Evolutionary conservation across 805 yeast genomes (phyloP), one percentile per base, ranked within the genome.

Genomic region (Lipomyces starkeyi): DNA sequence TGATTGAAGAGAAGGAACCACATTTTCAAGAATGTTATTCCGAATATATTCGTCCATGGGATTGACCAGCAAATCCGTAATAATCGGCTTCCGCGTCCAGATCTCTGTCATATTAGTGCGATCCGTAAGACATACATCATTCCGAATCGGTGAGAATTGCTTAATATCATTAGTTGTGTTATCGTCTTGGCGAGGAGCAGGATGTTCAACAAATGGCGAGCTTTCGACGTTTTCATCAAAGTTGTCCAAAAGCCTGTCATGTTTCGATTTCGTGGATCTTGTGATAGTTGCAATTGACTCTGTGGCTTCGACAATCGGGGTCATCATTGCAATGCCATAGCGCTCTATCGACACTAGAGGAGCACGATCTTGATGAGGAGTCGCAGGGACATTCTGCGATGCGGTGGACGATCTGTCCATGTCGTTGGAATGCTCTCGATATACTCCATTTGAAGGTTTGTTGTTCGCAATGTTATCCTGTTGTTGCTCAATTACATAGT

Each of bases 21-120:
- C 68, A 1, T 76, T 77, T 13, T 77, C 70, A 20, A 88, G 68
- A 8, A 87, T 76, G 5, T 76, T 71, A 6, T 70, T 73, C 68
- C 85, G 80, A 29, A 86, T 69, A 0, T 71, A 71, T 3, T 76
- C 75, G 74, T 84, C 86, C 56, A 84, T 78, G 2, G 93, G 89
- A 59, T 83, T n/a, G 74, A 76, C 47, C 76, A 67, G 70, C 47
- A 66, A 70, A 20, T 54, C 74, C 22, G 34, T 25, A n/a, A 73
- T 66, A 8, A 68, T 29, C 2, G 73, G 71, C 25, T 60, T 55
- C 13, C 40, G 37, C 2, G 25, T 25, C 71, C 71, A 68, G 11
- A 68, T 4, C 11, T 47, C 35, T n/a, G 20, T 43, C 17, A 40
- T 8, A 60, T 53, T 27, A 3, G 20, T 29, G 35, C 25, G 40